Percentiles rank a stretch among this genome's conserved stretches.
Conservation (phyloP, 352 stramenopile species). For the Phytophthora pistaciae region DNA sequence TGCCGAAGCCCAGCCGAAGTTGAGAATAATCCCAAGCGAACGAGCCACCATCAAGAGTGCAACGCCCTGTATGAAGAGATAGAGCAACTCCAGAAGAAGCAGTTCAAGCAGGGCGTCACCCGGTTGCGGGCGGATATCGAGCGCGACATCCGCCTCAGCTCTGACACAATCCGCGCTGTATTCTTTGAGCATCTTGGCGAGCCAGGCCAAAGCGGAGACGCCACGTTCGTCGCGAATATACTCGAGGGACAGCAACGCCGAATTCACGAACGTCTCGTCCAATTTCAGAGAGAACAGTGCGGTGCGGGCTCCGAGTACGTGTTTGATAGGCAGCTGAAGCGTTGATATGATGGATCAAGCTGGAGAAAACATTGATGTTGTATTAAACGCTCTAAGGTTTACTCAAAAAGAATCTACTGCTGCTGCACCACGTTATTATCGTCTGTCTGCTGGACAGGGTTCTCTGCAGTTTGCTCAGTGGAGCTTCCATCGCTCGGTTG, state of each 20-base stretch:
- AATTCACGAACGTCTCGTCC: slow-evolving; percentile 10
- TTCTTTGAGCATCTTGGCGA: slow-evolving; percentile 23
- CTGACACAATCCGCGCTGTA: slow-evolving; percentile 11
- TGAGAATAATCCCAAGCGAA: background rate
- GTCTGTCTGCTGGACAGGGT: background rate
- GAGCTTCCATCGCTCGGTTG: slow-evolving; percentile 1
- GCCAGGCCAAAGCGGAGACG: slow-evolving; percentile 13
- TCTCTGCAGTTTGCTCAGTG: background rate
- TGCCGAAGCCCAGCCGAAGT: background rate
- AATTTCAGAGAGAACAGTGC: slow-evolving; percentile 16
- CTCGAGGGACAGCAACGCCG: slow-evolving; percentile 22
- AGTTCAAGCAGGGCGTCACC: slow-evolving; percentile 20
- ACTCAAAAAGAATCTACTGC: slow-evolving; percentile 4
- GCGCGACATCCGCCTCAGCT: slow-evolving; percentile 11
- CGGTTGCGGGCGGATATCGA: slow-evolving; percentile 22
- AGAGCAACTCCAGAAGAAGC: slow-evolving; percentile 20
- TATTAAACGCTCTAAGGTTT: background rate
- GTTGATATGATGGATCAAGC: background rate
- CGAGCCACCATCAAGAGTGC: slow-evolving; percentile 9
- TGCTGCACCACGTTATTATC: background rate
- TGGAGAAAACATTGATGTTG: background rate
- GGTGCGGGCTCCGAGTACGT: background rate
- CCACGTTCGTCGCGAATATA: slow-evolving; percentile 23
- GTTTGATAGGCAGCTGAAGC: background rate
- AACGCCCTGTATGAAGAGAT: slow-evolving; percentile 11